phyloP scores from a whole-genome alignment of 2,329 filamentous ascomycete species.

The Ustulina deusta region DNA sequence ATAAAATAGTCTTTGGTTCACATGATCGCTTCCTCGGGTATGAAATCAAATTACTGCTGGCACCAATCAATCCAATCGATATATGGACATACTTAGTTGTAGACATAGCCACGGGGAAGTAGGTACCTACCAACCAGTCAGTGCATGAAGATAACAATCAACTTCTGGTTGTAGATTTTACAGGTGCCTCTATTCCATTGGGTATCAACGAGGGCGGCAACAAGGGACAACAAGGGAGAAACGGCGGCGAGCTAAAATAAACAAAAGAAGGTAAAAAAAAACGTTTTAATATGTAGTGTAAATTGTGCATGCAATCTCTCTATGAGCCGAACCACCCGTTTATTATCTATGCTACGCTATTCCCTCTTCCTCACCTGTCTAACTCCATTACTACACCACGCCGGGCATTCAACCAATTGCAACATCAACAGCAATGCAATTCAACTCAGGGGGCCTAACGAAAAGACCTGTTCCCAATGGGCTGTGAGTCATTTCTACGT shows the following conservation, averaged over 20 bases:
- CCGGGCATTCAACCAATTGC: not conserved
- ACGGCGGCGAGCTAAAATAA: not conserved
- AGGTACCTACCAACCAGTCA: too few species aligned
- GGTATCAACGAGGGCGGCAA: not conserved
- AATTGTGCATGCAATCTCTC: conserved; percentile 24
- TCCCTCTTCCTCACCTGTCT: conserved; percentile 5
- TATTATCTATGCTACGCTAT: conserved; percentile 12
- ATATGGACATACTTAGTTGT: too few species aligned
- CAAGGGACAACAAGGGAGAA: not conserved
- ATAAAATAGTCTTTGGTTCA: not conserved
- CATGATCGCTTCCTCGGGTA: not conserved
- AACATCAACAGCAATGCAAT: conserved; percentile 14
- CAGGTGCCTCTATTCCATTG: not conserved
- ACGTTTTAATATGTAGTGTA: conserved; percentile 7
- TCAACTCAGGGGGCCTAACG: conserved; percentile 1
- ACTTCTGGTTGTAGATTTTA: not conserved
- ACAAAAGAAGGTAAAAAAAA: not conserved
- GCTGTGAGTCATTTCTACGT: conserved; percentile 10
- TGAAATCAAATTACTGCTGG: too few species aligned
- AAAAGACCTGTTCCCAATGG: conserved; percentile 8
- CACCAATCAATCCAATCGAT: not conserved
- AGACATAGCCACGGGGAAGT: too few species aligned
- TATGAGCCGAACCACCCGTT: conserved; percentile 17
- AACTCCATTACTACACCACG: not conserved
- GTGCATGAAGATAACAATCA: not conserved